Conservation (phyloP, 768 basidiomycete species). For the Coprinellus micaceus region DNA sequence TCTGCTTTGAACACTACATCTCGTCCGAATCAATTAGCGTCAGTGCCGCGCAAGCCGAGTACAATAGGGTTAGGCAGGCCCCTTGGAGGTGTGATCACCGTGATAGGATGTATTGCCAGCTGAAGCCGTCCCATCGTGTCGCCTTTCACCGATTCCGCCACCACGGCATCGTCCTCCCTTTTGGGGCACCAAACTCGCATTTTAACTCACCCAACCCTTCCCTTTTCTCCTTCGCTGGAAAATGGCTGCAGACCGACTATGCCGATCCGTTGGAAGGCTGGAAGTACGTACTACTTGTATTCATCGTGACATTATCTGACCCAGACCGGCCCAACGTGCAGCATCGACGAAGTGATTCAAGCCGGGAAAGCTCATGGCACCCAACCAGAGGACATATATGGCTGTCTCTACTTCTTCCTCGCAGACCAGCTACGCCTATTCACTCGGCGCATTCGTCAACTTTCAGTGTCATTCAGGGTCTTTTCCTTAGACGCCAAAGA, state of each 20-base stretch:
- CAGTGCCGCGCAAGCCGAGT: no score
- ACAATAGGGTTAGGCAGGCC: no score
- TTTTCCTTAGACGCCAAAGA: constrained; percentile 28
- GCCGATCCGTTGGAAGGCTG: constrained; percentile 35
- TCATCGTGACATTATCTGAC: no score
- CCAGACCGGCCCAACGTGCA: constrained; percentile 15
- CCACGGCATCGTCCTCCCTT: constrained; percentile 46
- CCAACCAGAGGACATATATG: constrained; percentile 41
- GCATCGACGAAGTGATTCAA: constrained; percentile 29
- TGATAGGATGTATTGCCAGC: no score
- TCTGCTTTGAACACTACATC: no score
- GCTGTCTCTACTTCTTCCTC: constrained; percentile 48
- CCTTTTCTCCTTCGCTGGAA: constrained; percentile 34
- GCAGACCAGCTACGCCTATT: constrained; percentile 36
- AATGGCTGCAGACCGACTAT: constrained; percentile 37
- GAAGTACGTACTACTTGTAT: constrained; percentile 38
- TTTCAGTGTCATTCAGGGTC: constrained; percentile 31
- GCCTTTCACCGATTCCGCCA: no score
- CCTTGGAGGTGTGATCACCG: no score
- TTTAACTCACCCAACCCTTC: constrained; percentile 39
- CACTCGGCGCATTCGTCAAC: constrained; percentile 28
- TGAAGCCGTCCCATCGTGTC: no score
- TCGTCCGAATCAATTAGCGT: no score
- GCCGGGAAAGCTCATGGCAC: constrained; percentile 36
- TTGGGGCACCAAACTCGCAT: constrained; percentile 38